Evolutionary conservation across 148 eudicot genomes (phyloP).

Genomic region (Amaranthus cruentus): DNA sequence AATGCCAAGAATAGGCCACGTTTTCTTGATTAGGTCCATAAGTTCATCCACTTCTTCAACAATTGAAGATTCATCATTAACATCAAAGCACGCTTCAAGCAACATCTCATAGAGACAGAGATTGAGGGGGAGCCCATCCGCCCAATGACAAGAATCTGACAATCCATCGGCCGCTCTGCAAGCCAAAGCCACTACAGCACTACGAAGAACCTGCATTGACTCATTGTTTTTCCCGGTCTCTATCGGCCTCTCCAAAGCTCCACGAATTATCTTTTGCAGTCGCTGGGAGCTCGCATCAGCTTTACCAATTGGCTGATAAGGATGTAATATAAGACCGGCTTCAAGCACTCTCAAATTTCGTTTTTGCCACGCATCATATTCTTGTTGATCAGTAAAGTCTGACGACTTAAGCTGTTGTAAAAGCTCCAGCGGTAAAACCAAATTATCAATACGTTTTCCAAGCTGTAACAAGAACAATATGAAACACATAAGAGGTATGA

Average conservation of each 20-base stretch:
- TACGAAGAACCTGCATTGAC: conserved; percentile 86
- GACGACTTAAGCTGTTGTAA: conserved; percentile 86
- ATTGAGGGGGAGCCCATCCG: conserved; percentile 86
- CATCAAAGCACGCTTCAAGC: conserved; percentile 83
- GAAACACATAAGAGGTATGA: neutral
- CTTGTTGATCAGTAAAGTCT: conserved; percentile 78
- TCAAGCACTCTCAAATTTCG: conserved; percentile 80
- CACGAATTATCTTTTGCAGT: conserved; percentile 60
- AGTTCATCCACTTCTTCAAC: conserved; percentile 90
- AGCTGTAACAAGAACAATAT: conserved; percentile 40
- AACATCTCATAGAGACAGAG: conserved; percentile 80
- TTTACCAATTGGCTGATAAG: conserved; percentile 69
- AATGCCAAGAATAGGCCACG: conserved; percentile 84
- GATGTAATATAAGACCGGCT: conserved; percentile 87
- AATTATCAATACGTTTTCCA: conserved; percentile 72
- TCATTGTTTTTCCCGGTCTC: conserved; percentile 91
- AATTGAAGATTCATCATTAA: conserved; percentile 62
- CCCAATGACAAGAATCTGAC: conserved; percentile 85
- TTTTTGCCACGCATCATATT: conserved; percentile 83
- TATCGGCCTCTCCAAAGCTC: conserved; percentile 75
- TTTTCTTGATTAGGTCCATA: conserved; percentile 90
- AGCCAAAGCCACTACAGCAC: conserved; percentile 73
- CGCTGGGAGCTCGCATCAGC: conserved; percentile 68
- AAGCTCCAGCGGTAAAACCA: conserved; percentile 89
- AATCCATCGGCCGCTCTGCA: conserved; percentile 71